Base-by-base conservation (phyloP, 495 filamentous ascomycete species). In the Lepidopterella palustris region DNA sequence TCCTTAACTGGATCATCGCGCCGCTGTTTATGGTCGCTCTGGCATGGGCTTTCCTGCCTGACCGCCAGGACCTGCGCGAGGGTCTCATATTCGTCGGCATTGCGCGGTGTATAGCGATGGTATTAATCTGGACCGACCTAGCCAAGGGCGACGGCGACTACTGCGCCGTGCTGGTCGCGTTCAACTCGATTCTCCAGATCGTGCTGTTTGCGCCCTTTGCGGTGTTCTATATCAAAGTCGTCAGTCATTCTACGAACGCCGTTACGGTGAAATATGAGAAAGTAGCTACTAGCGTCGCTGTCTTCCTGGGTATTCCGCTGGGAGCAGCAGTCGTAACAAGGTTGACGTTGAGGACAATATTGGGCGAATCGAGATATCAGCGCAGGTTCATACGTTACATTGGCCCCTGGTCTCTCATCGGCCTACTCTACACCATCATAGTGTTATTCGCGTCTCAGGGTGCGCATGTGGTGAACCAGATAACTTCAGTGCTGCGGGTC, bases 1-100 rank as follows among this genome's bases (percentile, higher is more conserved):
- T 93, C 21, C 70, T 91, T 35, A 96, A 97, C 64, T 96, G 92
- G 92, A 80, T 96, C 53, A 69, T 96, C n/a, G 89, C 89, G 0
- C 92, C 92, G 0, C 79, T 96, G 10, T 72, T 96, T 27, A 96
- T 96, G 92, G 88, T 89, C 68, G 67, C 76, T 67, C 58, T 74
- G 0, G 67, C 71, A 3, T 73, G 72, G 71, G 72, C 72, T 13
- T 73, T 74, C 53, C 57, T 73, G 9, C 71, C 72, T 0, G 71
- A 74, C 55, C 57, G 71, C n/a, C 68, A 63, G 32, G 72, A 66
- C 21, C 64, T 74, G 0, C 63, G 70, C 6, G 72, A 74, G 53
- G 72, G 71, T 5, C 58, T 74, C 15, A 74, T 73, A 28, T 72
- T 72, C 52, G 72, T 74, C 28, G 71, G 72, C 24, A 68, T 74